These are phyloP conservation scores for Cenococcum geophilum DNA, from an alignment of 495 filamentous ascomycete genomes.

Conservation along the genomic window DNA sequence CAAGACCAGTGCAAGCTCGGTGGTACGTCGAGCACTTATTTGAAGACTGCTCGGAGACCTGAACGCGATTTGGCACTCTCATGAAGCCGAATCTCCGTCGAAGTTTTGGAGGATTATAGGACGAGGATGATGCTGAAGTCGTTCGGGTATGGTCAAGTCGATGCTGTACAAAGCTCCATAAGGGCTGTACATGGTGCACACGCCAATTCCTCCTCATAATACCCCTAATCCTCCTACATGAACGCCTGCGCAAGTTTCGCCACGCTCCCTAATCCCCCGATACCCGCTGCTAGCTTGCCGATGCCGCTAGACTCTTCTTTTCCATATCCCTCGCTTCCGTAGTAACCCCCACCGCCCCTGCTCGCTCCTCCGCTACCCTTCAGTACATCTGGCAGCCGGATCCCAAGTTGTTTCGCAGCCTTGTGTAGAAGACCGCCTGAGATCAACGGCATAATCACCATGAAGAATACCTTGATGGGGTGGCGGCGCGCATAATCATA, in stretches of 20 bases:
- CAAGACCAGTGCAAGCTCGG: too few species aligned
- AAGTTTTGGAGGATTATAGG: too few species aligned
- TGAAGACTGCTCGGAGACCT: too few species aligned
- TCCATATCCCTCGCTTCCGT: slow-evolving; percentile 36
- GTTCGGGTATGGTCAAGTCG: too few species aligned
- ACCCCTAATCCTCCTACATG: slow-evolving; percentile 26
- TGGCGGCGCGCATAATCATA: slow-evolving; percentile 68
- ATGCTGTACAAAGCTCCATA: too few species aligned
- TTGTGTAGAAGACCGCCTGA: slow-evolving; percentile 71
- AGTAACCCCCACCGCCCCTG: slow-evolving; percentile 22
- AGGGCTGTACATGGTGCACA: neutral
- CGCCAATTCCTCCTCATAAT: neutral
- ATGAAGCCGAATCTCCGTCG: too few species aligned
- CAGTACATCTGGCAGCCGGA: slow-evolving; percentile 60
- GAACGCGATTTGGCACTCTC: too few species aligned
- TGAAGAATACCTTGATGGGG: slow-evolving; percentile 76
- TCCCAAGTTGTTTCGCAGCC: slow-evolving; percentile 65
- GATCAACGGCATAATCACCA: slow-evolving; percentile 78
- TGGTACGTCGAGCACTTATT: too few species aligned
- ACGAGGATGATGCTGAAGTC: too few species aligned
- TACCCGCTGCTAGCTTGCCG: slow-evolving; percentile 22
- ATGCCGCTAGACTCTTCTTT: slow-evolving; percentile 16
- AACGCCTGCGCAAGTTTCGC: slow-evolving; percentile 36
- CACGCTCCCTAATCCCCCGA: slow-evolving; percentile 33
- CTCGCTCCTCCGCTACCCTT: slow-evolving; percentile 46